These are phyloP conservation scores for Strobilomyces echinocephalus DNA, from an alignment of 768 basidiomycete species.

Conservation along the genomic window DNA sequence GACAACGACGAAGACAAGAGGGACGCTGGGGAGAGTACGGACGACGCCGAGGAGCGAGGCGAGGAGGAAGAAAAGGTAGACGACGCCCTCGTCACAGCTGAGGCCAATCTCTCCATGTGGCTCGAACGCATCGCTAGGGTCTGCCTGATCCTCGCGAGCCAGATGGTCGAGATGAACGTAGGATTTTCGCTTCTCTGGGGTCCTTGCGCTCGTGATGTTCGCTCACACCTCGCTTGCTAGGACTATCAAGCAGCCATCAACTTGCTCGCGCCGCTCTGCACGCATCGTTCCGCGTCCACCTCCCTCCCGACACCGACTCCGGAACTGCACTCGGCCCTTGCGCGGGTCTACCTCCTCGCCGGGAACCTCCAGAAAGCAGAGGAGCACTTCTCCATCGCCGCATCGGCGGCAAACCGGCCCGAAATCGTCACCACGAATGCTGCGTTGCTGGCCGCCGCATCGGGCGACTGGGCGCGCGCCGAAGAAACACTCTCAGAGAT, in stretches of 20 bases:
- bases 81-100: conserved; percentile 23
- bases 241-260: conserved; percentile 65
- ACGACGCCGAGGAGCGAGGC: background rate
- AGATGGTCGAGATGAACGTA: conserved; percentile 83
- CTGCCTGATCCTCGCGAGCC: conserved; percentile 74
- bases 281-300: conserved; percentile 25
- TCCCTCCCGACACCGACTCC: conserved; percentile 36
- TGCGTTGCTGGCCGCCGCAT: conserved; percentile 59
- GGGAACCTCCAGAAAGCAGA: conserved; percentile 60
- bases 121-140: conserved; percentile 73
- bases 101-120: conserved; percentile 62
- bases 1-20: background rate
- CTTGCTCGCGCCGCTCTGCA: conserved; percentile 65
- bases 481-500: conserved; percentile 39
- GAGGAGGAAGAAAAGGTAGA: conserved; percentile 7
- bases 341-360: conserved; percentile 68
- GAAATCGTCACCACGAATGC: conserved; percentile 56
- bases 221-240: conserved; percentile 31
- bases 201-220: background rate
- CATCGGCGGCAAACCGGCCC: conserved; percentile 42
- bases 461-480: conserved; percentile 65
- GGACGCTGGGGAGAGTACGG: background rate
- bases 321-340: conserved; percentile 63
- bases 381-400: conserved; percentile 44
- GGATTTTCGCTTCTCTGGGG: background rate